phyloP scores from a whole-genome alignment of 2,329 filamentous ascomycete genomes.

The Sporothrix protearum region DNA sequence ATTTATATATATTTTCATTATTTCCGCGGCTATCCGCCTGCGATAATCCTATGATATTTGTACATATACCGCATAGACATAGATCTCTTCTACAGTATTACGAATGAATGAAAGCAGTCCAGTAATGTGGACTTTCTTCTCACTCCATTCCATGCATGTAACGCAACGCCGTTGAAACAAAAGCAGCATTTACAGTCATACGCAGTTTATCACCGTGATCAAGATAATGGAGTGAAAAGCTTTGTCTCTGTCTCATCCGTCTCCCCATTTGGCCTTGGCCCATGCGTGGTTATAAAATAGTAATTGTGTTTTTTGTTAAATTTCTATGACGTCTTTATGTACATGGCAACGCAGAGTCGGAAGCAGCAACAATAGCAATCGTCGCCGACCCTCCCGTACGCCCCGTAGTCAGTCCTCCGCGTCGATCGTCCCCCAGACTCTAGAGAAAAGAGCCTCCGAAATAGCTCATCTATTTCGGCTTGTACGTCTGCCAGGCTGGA shows the following conservation, averaged over 20 bases:
- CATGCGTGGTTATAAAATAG: neutral
- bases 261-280: no score
- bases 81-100: neutral
- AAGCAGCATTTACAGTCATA: no score
- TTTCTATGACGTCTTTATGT: slow-evolving; percentile 34
- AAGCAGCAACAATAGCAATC: neutral
- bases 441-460: slow-evolving; percentile 16
- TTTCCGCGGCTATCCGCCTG: neutral
- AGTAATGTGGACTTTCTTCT: neutral
- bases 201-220: no score
- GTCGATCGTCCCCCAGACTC: neutral
- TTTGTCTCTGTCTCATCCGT: neutral
- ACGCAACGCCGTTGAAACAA: neutral
- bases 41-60: neutral
- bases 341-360: neutral
- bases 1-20: slow-evolving; percentile 5
- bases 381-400: neutral
- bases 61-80: neutral
- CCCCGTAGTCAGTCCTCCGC: neutral
- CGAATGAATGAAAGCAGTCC: slow-evolving; percentile 10
- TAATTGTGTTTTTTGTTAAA: slow-evolving; percentile 16
- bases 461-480: slow-evolving; percentile 41
- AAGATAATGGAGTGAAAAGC: no score
- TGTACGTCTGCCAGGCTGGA: slow-evolving; percentile 51
- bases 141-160: neutral